Evolutionary conservation across 768 basidiomycete species (phyloP).

Genomic region (Vararia minispora): DNA sequence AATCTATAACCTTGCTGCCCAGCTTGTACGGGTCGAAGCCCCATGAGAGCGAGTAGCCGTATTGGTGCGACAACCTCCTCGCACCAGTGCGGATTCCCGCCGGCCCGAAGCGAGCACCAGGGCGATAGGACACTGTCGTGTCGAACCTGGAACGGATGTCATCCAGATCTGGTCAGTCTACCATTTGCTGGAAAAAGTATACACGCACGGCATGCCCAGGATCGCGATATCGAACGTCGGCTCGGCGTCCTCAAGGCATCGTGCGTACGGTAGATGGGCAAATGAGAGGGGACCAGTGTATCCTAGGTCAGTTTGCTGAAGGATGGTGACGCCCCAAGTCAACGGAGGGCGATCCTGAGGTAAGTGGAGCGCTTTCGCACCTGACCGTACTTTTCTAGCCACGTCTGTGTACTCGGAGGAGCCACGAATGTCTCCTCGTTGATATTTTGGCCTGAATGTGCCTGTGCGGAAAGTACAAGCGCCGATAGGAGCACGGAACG

Average conservation of each 20-base stretch:
- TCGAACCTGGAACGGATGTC: too few relatives aligned
- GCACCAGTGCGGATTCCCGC: conserved; percentile 73
- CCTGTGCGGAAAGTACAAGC: too few relatives aligned
- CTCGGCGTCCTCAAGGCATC: conserved; percentile 50
- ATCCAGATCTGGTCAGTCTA: too few relatives aligned
- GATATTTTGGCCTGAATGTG: too few relatives aligned
- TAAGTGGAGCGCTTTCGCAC: too few relatives aligned
- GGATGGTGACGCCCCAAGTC: too few relatives aligned
- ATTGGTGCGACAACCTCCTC: conserved; percentile 47
- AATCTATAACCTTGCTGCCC: conserved; percentile 57
- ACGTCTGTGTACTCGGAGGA: too few relatives aligned
- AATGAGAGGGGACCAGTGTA: conserved; percentile 77
- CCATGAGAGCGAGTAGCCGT: conserved; percentile 61
- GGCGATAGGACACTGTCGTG: conserved; percentile 37
- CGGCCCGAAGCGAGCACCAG: conserved; percentile 77
- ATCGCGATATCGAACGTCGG: conserved; percentile 61
- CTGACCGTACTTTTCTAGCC: conserved; percentile 61
- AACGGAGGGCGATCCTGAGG: too few relatives aligned
- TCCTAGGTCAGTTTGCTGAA: conserved; percentile 62
- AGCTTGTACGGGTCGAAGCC: conserved; percentile 47
- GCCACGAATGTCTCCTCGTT: too few relatives aligned
- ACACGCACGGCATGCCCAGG: conserved; percentile 70
- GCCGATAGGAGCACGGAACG: too few relatives aligned
- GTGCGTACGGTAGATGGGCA: conserved; percentile 64
- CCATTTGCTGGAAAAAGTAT: too few relatives aligned